Conservation (phyloP, 768 basidiomycete species). For the Hericium rajendrae region DNA sequence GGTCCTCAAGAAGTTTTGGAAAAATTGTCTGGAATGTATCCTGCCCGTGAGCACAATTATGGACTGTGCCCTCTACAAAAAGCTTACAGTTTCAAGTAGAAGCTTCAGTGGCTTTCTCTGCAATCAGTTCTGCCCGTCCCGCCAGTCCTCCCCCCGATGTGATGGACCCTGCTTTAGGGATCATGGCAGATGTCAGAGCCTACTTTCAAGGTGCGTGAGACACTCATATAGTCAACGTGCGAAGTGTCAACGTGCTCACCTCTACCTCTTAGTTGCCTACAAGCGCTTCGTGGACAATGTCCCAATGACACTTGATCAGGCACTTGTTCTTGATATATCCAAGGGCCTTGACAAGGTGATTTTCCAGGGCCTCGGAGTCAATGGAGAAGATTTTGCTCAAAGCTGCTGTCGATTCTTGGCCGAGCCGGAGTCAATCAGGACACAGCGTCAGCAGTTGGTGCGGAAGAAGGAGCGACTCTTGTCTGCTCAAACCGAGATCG, state of each 20-base stretch:
- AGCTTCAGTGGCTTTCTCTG: background rate
- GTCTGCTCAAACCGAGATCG: constrained; percentile 32
- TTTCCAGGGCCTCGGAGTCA: constrained; percentile 37
- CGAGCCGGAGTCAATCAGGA: constrained; percentile 32
- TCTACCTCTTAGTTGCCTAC: constrained; percentile 33
- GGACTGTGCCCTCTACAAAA: background rate
- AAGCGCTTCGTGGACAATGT: constrained; percentile 51
- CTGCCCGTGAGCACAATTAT: background rate
- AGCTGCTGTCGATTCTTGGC: constrained; percentile 41
- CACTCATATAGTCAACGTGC: background rate
- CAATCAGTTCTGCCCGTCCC: constrained; percentile 17
- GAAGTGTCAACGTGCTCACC: background rate
- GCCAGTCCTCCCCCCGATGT: constrained; percentile 30
- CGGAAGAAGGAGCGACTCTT: constrained; percentile 35
- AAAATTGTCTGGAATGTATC: no score
- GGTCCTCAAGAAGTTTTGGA: background rate
- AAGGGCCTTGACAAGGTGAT: constrained; percentile 33
- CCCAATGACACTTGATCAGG: constrained; percentile 45
- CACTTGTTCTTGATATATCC: constrained; percentile 40
- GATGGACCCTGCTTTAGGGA: constrained; percentile 42
- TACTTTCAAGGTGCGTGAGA: constrained; percentile 54
- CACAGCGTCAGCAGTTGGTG: constrained; percentile 15
- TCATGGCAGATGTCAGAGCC: constrained; percentile 62
- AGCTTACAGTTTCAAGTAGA: background rate
- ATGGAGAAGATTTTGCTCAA: constrained; percentile 30